phyloP scores from a whole-genome alignment of 768 basidiomycete genomes.

The Ramaria sp. region DNA sequence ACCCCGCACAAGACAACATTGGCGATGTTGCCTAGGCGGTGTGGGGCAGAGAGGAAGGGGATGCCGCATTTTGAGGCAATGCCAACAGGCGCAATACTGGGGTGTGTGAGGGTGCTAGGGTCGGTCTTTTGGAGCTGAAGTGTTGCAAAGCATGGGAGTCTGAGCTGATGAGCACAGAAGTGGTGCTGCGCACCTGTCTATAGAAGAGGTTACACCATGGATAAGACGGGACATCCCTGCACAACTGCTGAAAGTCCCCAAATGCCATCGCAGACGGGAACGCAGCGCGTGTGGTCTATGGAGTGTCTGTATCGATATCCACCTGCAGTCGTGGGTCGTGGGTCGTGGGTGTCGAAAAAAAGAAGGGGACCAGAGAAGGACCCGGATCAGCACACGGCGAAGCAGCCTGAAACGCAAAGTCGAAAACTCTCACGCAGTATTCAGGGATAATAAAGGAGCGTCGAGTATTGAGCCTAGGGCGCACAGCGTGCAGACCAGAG shows the following conservation, averaged over 20 bases:
- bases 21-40: slow-evolving; percentile 66
- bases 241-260: slow-evolving; percentile 64
- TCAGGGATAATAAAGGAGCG: no score
- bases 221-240: slow-evolving; percentile 63
- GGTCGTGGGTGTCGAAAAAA: no score
- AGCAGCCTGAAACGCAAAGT: no score
- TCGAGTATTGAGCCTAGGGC: no score
- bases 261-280: slow-evolving; percentile 25
- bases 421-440: no score
- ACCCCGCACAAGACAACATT: slow-evolving; percentile 77
- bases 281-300: no score
- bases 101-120: slow-evolving; percentile 25
- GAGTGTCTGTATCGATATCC: no score
- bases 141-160: slow-evolving; percentile 8
- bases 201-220: slow-evolving; percentile 95
- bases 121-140: slow-evolving; percentile 23
- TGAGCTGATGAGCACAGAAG: slow-evolving; percentile 13
- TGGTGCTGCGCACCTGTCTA: slow-evolving; percentile 46
- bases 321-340: no score
- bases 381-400: no score
- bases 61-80: slow-evolving; percentile 78
- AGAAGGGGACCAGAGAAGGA: no score
- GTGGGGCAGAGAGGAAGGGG: slow-evolving; percentile 42
- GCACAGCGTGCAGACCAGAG: no score
- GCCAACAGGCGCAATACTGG: slow-evolving; percentile 60